Percentiles rank a stretch among this genome's conserved stretches.
Conservation (phyloP, 495 filamentous ascomycete genomes). For the Rostrohypoxylon terebratum region DNA sequence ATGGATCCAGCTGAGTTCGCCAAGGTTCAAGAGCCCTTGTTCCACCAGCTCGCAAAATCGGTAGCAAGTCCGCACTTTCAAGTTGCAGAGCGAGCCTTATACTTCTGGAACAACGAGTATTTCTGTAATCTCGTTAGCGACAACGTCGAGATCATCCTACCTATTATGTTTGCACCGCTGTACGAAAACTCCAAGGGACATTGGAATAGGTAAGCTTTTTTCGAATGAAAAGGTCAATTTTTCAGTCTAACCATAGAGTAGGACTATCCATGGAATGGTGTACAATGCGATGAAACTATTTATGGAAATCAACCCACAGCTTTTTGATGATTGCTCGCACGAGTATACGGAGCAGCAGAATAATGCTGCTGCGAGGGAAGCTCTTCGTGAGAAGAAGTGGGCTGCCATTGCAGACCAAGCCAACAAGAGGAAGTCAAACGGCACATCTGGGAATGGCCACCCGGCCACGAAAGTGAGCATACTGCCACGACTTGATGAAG, state of each 20-base stretch:
- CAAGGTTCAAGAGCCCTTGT: conserved; percentile 97
- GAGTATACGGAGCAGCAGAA: conserved; percentile 98
- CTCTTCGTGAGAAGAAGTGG: conserved; percentile 84
- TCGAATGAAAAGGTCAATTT: conserved; percentile 3
- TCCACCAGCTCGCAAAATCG: conserved; percentile 96
- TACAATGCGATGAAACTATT: conserved; percentile 99
- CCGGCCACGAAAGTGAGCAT: conserved; percentile 56
- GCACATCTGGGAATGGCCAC: conserved; percentile 40
- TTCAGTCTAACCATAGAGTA: conserved; percentile 52
- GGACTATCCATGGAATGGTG: conserved; percentile 99
- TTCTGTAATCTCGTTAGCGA: conserved; percentile 99
- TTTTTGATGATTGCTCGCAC: conserved; percentile 98
- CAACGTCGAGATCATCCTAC: conserved; percentile 97
- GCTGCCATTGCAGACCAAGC: conserved; percentile 84
- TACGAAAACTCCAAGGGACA: conserved; percentile 99
- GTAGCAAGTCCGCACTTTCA: conserved; percentile 99
- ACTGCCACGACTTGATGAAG: conserved; percentile 68
- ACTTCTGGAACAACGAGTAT: conserved; percentile 99
- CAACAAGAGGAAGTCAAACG: conserved; percentile 63
- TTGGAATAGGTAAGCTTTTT: conserved; percentile 86
- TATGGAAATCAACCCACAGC: conserved; percentile 99
- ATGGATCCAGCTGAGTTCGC: conserved; percentile 99
- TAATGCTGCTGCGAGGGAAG: conserved; percentile 80
- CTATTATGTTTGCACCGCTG: conserved; percentile 98
- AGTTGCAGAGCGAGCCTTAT: conserved; percentile 95